A percentile compares a stretch with the other conserved stretches of the same genome.
Conservation (phyloP, 768 basidiomycete genomes). For the Mycena polygramma region DNA sequence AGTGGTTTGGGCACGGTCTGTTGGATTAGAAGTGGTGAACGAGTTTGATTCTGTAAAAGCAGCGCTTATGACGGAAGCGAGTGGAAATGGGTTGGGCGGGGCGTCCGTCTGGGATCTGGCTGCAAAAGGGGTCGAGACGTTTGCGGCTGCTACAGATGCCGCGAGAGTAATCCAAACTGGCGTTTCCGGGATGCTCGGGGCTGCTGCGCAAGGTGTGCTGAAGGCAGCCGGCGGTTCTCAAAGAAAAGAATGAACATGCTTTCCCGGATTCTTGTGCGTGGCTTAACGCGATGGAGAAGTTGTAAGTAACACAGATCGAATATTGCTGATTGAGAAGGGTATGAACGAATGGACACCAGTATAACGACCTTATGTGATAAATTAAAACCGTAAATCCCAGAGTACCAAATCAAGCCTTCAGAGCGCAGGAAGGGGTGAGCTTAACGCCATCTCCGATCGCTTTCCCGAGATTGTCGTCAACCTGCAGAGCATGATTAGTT, state of each 20-base stretch:
- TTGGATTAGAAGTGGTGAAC: slow-evolving; percentile 92
- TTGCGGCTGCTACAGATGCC: slow-evolving; percentile 51
- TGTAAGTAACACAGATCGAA: too few relatives aligned
- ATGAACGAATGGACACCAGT: too few relatives aligned
- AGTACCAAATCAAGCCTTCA: not conserved
- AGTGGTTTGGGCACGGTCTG: slow-evolving; percentile 88
- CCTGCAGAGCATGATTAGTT: not conserved
- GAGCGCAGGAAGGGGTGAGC: not conserved
- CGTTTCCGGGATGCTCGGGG: slow-evolving; percentile 44
- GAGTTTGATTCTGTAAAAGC: slow-evolving; percentile 88
- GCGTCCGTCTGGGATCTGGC: slow-evolving; percentile 50
- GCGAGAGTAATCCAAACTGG: slow-evolving; percentile 46
- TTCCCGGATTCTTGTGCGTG: not conserved
- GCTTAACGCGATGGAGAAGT: too few relatives aligned
- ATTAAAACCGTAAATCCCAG: too few relatives aligned
- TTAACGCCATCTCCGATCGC: slow-evolving; percentile 6
- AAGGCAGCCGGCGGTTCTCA: slow-evolving; percentile 22
- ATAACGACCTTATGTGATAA: too few relatives aligned
- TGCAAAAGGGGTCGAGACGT: slow-evolving; percentile 61
- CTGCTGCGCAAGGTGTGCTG: slow-evolving; percentile 47
- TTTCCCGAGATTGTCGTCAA: slow-evolving; percentile 6
- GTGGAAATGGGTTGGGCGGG: slow-evolving; percentile 45
- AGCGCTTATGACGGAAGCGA: slow-evolving; percentile 87
- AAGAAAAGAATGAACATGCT: not conserved
- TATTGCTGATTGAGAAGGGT: too few relatives aligned